Percentiles rank a stretch among this genome's conserved stretches.
These are phyloP conservation scores for Gelatoporia subvermispora DNA, from an alignment of 768 basidiomycete genomes.

Conservation along the genomic window DNA sequence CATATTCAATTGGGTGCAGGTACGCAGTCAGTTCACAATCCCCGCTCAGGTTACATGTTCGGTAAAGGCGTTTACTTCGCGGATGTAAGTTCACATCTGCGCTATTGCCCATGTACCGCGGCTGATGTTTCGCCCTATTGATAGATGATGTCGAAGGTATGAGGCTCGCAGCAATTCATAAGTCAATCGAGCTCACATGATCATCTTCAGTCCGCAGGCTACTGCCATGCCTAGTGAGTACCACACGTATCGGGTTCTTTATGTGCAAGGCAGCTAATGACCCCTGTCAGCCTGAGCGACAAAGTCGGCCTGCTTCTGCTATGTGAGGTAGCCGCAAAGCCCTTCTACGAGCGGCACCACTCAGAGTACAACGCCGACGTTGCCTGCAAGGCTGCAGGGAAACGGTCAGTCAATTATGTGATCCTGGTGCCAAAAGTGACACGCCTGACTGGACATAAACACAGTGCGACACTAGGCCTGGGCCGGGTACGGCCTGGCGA, in stretches of 20 bases:
- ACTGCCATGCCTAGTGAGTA: constrained; percentile 47
- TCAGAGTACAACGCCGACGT: constrained; percentile 48
- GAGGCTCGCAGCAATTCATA: too few relatives aligned
- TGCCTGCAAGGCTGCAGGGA: constrained; percentile 37
- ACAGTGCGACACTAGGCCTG: constrained; percentile 50
- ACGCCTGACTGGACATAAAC: neutral
- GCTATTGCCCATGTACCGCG: too few relatives aligned
- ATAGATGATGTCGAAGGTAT: constrained; percentile 61
- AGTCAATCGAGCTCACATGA: neutral
- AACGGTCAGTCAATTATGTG: constrained; percentile 16
- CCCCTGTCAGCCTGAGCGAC: constrained; percentile 38
- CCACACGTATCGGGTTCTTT: neutral
- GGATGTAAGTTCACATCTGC: constrained; percentile 35
- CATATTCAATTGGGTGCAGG: neutral
- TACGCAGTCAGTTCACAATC: neutral
- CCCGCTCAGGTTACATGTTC: constrained; percentile 47
- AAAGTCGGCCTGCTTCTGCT: constrained; percentile 51
- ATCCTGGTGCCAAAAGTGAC: neutral
- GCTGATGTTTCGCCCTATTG: neutral
- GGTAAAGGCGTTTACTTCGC: constrained; percentile 66
- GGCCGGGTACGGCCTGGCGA: constrained; percentile 46
- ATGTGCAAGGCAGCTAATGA: neutral
- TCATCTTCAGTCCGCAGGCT: constrained; percentile 43
- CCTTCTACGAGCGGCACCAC: constrained; percentile 42
- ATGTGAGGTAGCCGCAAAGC: constrained; percentile 56